Conservation (phyloP, 768 basidiomycete species). For the Calvatia gigantea region DNA sequence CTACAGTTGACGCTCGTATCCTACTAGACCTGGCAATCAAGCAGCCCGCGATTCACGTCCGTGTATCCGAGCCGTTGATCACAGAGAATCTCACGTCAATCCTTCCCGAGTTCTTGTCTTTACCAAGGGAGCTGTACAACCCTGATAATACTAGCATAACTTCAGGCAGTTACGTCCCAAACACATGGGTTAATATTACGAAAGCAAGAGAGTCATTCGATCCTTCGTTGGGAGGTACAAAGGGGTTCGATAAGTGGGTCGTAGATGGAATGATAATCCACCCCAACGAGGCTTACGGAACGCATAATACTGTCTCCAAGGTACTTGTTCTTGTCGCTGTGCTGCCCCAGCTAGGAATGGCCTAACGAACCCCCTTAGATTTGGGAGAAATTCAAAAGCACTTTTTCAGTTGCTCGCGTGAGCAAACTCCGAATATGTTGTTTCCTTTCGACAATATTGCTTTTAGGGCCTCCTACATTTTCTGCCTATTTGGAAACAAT, state of each 20-base stretch:
- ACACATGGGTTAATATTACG: constrained; percentile 54
- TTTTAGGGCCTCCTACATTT: constrained; percentile 43
- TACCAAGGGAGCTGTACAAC: constrained; percentile 33
- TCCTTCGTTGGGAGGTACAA: constrained; percentile 48
- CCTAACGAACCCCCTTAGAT: constrained; percentile 40
- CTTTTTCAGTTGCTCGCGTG: constrained; percentile 48
- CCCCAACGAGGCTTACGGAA: constrained; percentile 67
- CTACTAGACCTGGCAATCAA: constrained; percentile 53
- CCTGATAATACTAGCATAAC: constrained; percentile 33
- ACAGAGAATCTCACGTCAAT: constrained; percentile 35
- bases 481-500: constrained; percentile 55
- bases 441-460: too few species aligned
- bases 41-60: constrained; percentile 61
- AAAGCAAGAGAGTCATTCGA: constrained; percentile 53
- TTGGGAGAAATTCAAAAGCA: constrained; percentile 68
- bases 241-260: constrained; percentile 70
- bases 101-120: constrained; percentile 50
- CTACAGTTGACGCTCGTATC: constrained; percentile 53
- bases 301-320: constrained; percentile 67
- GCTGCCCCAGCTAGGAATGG: neutral
- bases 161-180: constrained; percentile 37
- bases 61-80: constrained; percentile 37
- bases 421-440: constrained; percentile 10
- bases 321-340: constrained; percentile 28
- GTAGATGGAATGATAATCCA: constrained; percentile 59